Evolutionary conservation across 2,329 filamentous ascomycete genomes (phyloP), one percentile per base, ranked within the genome.

Genomic region (Elsinoe perseae): DNA sequence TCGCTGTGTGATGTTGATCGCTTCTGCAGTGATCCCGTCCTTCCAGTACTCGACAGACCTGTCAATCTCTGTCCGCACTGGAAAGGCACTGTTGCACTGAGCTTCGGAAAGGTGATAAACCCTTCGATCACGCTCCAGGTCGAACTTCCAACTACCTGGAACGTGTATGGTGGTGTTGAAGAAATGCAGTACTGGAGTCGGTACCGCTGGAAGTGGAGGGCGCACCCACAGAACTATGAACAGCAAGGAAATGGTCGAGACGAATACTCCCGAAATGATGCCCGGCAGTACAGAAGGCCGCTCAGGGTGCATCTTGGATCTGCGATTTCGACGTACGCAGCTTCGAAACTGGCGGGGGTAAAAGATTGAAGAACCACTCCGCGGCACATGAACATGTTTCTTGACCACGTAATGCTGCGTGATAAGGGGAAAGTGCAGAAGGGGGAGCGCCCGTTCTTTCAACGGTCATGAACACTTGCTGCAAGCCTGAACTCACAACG

Each of bases 21-120:
- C 57, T 7, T 38, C 36, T 10, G 16, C 21, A 3, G 18, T 9
- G 16, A 57, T 44, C 1, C 55, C 32, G 12, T 21, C 36, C 10
- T 21, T 61, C 42, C 66, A 60, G 53, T 64, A 57, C 21, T 61
- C 53, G 16, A 58, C 59, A 8, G 65, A 62, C 18, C 64, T 60
- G 23, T 66, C 62, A 34, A 68, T 61, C 55, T 68, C 66, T 32
- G 60, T 32, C 56, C 64, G 67, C 2, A 63, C 50, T 1, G 66
- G 65, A 23, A 68, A 68, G 2, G 61, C 61, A 3, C 46, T 20
- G 36, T 58, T 53, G 59, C 66, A 68, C 57, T 65, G 65, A 10
- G 46, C 50, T 12, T 59, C 16, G 25, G 54, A 57, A n/a, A 65
- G 55, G 6, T 46, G 57, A 27, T 58, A 55, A 59, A 63, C 61